Percentiles rank a stretch among this genome's conserved stretches.
Conservation (phyloP, 2,329 filamentous ascomycete genomes). For the Aspergillus sp. region DNA sequence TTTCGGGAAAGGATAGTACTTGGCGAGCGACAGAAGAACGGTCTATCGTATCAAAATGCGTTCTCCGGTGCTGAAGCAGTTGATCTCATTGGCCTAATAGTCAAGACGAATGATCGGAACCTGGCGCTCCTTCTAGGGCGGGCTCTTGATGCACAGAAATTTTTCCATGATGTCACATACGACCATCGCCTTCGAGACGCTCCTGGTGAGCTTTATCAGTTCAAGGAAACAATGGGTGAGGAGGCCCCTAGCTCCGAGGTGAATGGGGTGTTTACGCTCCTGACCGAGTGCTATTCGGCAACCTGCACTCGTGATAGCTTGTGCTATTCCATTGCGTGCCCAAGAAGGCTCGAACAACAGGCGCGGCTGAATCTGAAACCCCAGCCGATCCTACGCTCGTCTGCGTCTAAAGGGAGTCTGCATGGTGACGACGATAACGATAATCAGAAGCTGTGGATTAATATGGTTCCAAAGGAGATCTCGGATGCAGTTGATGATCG, state of each 20-base stretch:
- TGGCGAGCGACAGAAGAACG: conserved; percentile 89
- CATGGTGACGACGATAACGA: conserved; percentile 78
- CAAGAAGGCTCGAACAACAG: conserved; percentile 85
- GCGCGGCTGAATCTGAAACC: conserved; percentile 88
- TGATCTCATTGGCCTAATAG: conserved; percentile 90
- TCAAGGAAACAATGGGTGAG: conserved; percentile 75
- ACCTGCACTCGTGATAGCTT: conserved; percentile 92
- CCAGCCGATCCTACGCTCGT: conserved; percentile 71
- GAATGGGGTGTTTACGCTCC: conserved; percentile 89
- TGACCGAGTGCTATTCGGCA: conserved; percentile 96
- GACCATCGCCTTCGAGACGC: conserved; percentile 92
- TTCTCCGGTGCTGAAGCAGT: conserved; percentile 95
- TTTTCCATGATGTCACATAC: conserved; percentile 98
- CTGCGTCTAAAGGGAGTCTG: conserved; percentile 59
- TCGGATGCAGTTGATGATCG: conserved; percentile 80
- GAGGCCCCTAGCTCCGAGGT: conserved; percentile 65
- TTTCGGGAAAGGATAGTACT: conserved; percentile 83
- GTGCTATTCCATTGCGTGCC: conserved; percentile 97
- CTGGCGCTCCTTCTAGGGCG: conserved; percentile 81
- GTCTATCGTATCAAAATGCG: conserved; percentile 90
- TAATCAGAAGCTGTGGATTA: conserved; percentile 98
- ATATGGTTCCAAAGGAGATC: conserved; percentile 90
- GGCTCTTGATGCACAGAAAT: conserved; percentile 92
- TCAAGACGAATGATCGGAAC: conserved; percentile 92
- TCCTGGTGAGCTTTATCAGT: conserved; percentile 92